These are phyloP conservation scores for Phytophthora meadii DNA, from an alignment of 352 stramenopile species.

Conservation along the genomic window DNA sequence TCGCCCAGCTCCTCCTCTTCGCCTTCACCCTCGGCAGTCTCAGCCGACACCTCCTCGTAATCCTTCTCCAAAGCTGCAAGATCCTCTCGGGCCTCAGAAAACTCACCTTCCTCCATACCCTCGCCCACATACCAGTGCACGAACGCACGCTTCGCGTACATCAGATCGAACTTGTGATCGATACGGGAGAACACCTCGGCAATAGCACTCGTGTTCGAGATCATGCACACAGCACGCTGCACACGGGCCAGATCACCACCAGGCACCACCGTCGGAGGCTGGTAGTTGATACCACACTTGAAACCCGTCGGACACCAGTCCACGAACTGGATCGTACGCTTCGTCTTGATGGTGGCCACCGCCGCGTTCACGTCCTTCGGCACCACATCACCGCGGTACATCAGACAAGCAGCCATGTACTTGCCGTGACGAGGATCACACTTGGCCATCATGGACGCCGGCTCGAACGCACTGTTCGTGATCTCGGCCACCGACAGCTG, in stretches of 20 bases:
- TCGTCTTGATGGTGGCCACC: constrained; percentile 98
- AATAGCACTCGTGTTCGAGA: constrained; percentile 99
- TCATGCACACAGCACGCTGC: constrained; percentile 98
- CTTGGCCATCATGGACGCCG: constrained; percentile 99
- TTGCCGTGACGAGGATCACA: constrained; percentile 99
- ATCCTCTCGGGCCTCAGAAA: constrained; percentile 99
- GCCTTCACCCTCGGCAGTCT: constrained; percentile 95
- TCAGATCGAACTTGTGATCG: constrained; percentile 99
- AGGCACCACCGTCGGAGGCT: constrained; percentile 96
- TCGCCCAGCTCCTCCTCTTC: constrained; percentile 94
- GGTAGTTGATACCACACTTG: constrained; percentile 97
- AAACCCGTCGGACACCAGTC: constrained; percentile 98
- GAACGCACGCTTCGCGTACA: constrained; percentile 99
- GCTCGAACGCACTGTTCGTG: constrained; percentile 98
- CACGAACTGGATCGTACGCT: constrained; percentile 98
- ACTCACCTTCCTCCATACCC: constrained; percentile 99
- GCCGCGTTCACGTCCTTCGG: constrained; percentile 95
- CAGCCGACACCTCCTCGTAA: constrained; percentile 98
- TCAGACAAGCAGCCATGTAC: constrained; percentile 99
- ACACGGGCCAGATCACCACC: constrained; percentile 97
- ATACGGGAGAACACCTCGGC: constrained; percentile 98
- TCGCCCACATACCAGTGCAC: constrained; percentile 99
- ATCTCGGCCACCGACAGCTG: constrained; percentile 98
- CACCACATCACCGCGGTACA: constrained; percentile 97
- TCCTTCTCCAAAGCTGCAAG: constrained; percentile 77